Percentiles rank a stretch among this genome's conserved stretches.
These are phyloP conservation scores for Phragmites australis DNA, from an alignment of 176 grass and related monocot genomes.

Conservation along the genomic window DNA sequence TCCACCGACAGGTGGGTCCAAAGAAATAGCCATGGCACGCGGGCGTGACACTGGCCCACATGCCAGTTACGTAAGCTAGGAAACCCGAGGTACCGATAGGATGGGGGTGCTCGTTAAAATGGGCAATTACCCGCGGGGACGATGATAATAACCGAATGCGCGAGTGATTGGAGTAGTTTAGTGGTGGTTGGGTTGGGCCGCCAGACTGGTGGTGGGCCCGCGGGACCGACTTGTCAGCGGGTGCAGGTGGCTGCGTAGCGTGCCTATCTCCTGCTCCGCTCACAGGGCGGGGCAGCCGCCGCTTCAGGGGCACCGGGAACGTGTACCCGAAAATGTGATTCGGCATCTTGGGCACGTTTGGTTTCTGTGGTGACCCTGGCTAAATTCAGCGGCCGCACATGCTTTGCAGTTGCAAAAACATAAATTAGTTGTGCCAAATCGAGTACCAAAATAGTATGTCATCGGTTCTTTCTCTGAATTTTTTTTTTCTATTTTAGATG, in stretches of 20 bases:
- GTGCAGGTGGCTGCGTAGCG: slow-evolving; percentile 1
- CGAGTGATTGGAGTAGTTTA: slow-evolving; percentile 35
- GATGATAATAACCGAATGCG: slow-evolving; percentile 10
- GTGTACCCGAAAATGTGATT: slow-evolving; percentile 29
- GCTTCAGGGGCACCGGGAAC: slow-evolving; percentile 13
- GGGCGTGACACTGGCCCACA: not conserved
- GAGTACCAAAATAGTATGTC: not conserved
- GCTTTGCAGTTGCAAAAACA: not conserved
- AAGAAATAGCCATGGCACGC: rapidly evolving
- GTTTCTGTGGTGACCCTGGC: not conserved
- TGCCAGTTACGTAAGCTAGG: rapidly evolving
- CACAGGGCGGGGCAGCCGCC: not conserved
- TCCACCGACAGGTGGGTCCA: slow-evolving; percentile 34
- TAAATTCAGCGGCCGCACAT: not conserved
- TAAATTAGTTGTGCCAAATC: not conserved
- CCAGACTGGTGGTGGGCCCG: slow-evolving; percentile 11
- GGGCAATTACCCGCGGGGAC: slow-evolving; percentile 16
- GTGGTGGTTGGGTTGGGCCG: slow-evolving; percentile 38
- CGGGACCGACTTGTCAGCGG: not conserved
- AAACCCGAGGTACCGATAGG: not conserved
- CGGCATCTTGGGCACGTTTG: not conserved
- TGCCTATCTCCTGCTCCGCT: not conserved
- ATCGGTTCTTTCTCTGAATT: not conserved
- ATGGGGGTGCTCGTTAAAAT: slow-evolving; percentile 2
- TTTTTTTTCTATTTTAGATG: not conserved